These are phyloP conservation scores for Uronychia binucleata DNA, from an alignment of 73 alveolate genomes.

Conservation along the genomic window DNA sequence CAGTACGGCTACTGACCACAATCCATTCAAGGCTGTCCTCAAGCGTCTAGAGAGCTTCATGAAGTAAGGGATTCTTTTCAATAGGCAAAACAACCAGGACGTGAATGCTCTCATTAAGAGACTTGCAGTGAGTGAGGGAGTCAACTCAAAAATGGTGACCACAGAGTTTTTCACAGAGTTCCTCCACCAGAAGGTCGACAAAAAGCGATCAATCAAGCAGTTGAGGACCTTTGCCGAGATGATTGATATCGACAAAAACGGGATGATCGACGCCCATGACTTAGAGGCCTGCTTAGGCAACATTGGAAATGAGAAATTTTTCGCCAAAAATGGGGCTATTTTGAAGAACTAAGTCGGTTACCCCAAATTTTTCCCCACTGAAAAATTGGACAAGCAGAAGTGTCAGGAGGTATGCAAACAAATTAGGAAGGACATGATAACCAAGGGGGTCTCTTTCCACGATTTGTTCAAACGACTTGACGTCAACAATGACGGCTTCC, in stretches of 20 bases:
- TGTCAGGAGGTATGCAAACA: constrained; percentile 40
- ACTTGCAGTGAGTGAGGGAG: constrained; percentile 7
- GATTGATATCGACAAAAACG: constrained; percentile 51
- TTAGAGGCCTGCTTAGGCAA: constrained; percentile 26
- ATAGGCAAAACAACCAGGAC: constrained; percentile 37
- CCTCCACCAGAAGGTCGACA: constrained; percentile 51
- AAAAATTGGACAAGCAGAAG: constrained; percentile 16
- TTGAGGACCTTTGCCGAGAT: constrained; percentile 23
- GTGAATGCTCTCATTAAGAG: constrained; percentile 22
- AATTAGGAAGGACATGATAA: constrained; percentile 35
- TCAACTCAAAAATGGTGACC: constrained; percentile 9
- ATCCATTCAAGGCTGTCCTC: constrained; percentile 57
- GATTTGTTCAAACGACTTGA: constrained; percentile 53
- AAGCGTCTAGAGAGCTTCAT: constrained; percentile 40
- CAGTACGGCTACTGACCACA: constrained; percentile 42
- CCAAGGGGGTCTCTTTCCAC: constrained; percentile 46
- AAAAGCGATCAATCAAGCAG: constrained; percentile 40
- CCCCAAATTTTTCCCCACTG: constrained; percentile 24
- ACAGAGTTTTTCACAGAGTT: constrained; percentile 45
- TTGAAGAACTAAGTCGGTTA: background rate
- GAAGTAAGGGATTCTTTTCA: no score
- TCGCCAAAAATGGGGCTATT: background rate
- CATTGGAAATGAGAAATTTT: constrained; percentile 16
- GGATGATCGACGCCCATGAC: constrained; percentile 27
- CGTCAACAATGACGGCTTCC: constrained; percentile 76